Base-by-base conservation (phyloP, 176 grass and related monocot genomes). In the Typha latifolia region DNA sequence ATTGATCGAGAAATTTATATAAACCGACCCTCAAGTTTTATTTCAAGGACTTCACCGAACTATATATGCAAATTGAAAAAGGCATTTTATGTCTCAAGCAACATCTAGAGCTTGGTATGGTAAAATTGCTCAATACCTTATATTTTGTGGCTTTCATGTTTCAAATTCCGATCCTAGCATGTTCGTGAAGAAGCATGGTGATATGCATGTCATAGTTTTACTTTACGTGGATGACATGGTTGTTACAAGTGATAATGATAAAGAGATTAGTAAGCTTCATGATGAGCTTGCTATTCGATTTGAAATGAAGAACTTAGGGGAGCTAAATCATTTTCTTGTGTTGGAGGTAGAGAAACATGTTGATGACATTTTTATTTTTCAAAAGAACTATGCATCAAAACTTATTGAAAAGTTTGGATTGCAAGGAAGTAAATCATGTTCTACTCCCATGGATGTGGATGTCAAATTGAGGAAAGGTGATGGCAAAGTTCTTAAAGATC, bases 301-400 rank as follows among this genome's bases (percentile, higher is more conserved):
- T 68, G 37, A 68, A 23, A 68, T 68, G 18, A 68, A 68, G 23
- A 49, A 24, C 49, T 68, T 68, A 14, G 37, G 5, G 9, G 66
- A 68, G 12, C 12, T 49, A 22, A n/a, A 7, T 1, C 24, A 14
- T 15, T 68, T 68, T 68, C 18, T 68, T 24, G 66, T 18, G 3
- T 12, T 68, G 32, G 8, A 68, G 43, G 37, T 68, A 16, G 15
- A 68, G 12, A 68, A 68, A 23, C 4, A 0, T 26, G 14, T 12
- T 49, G 34, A 7, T 21, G 12, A 15, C 4, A 51, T 20, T 68
- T 48, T 68, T 49, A 12, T 68, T 24, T 68, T 14, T 68, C 47
- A 50, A 51, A 51, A 51, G 15, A 3, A 62, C 7, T 62, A 27
- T 24, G 57, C 4, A 9, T 3, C n/a, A 22, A 22, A 51, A n/a